Base-by-base conservation (phyloP, 257 asterid species). In the Petunia axillaris region DNA sequence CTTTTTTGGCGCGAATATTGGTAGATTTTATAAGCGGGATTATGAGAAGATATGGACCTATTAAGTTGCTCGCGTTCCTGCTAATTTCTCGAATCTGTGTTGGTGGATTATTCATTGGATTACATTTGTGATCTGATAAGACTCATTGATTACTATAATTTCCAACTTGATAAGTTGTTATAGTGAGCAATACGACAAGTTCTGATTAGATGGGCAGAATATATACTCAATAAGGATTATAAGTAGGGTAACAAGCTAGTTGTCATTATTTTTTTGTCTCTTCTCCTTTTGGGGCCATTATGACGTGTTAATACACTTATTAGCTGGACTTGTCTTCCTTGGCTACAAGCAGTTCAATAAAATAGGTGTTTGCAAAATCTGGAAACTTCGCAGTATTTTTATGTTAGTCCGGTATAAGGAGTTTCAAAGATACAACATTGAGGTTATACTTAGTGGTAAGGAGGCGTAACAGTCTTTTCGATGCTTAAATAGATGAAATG, bases 291-390 rank as follows among this genome's bases (percentile, higher is more conserved):
- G 60, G 60, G 43, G 77, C 9, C 46, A 71, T 46, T 48, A 1
- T 9, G 6, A 35, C 44, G 48, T 48, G 60, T 11, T 48, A 70
- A 48, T 48, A 10, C 60, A 71, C 44, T 71, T 11, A 46, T 10
- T 71, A 48, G 43, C 46, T 71, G 59, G 77, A 44, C 2, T n/a
- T 48, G 2, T 70, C 1, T 70, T 38, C 77, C 77, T 71, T 48
- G 77, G 77, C 35, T 46, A 71, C 77, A 25, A 71, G 60, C 48
- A 59, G 60, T 48, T 50, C 59, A 48, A 11, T 71, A 71, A 48
- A 25, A 71, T 71, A 48, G 43, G 43, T 48, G 43, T 48, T 35
- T 71, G 77, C 77, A 5, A 71, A 10, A 48, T 70, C 11, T 48
- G n/a, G 44, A 25, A 71, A 48, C 43, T 70, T 5, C 41, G 16